A percentile compares a stretch with the other conserved stretches of the same genome.
Conservation (phyloP, 495 filamentous ascomycete species). For the Chlorociboria aeruginascens region DNA sequence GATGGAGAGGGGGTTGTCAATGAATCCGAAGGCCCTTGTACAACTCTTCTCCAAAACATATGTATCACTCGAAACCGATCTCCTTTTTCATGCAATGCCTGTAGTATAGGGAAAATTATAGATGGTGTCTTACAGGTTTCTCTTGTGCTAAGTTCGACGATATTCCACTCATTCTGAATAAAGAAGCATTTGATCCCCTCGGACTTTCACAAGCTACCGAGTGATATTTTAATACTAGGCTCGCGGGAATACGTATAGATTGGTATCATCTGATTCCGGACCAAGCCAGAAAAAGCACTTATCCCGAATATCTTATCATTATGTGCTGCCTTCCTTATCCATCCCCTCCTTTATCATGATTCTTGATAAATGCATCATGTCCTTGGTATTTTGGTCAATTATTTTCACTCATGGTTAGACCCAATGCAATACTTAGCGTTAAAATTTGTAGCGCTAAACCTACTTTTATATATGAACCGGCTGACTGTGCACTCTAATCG, state of each 20-base stretch:
- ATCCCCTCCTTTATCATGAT: not conserved
- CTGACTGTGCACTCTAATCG: too few relatives aligned
- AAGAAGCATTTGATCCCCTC: not conserved
- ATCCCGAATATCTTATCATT: not conserved
- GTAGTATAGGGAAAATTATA: slow-evolving; percentile 21
- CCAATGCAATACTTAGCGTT: too few relatives aligned
- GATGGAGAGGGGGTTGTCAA: slow-evolving; percentile 5
- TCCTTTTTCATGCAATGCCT: slow-evolving; percentile 12
- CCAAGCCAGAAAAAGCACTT: not conserved
- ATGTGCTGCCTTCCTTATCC: not conserved
- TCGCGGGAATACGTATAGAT: too few relatives aligned
- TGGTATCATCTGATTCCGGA: too few relatives aligned
- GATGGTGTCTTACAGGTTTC: slow-evolving; percentile 3
- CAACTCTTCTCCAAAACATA: not conserved
- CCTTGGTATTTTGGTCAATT: too few relatives aligned
- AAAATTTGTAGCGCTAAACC: too few relatives aligned
- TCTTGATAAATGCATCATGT: too few relatives aligned
- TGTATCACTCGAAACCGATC: not conserved
- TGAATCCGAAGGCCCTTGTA: slow-evolving; percentile 9
- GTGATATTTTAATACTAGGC: too few relatives aligned
- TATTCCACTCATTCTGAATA: not conserved
- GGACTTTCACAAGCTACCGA: slow-evolving; percentile 15
- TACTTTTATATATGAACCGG: too few relatives aligned
- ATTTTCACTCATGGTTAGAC: too few relatives aligned
- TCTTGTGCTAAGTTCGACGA: not conserved